Conservation (phyloP, 140 eudicot species). For the Flaveria floridana region DNA sequence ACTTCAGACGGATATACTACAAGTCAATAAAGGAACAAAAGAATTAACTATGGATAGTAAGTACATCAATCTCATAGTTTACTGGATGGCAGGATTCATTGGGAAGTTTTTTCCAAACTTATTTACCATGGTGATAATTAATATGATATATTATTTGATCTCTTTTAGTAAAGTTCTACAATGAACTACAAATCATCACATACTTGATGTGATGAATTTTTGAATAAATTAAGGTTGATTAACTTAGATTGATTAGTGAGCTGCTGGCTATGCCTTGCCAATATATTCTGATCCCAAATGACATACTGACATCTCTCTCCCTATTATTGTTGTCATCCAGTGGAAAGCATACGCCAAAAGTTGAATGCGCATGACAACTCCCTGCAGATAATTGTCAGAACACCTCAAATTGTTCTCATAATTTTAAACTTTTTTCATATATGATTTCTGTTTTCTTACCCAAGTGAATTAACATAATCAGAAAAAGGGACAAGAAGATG, state of each 20-base stretch:
- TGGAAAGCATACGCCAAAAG: conserved; percentile 77
- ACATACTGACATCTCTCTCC: conserved; percentile 23
- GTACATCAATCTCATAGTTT: conserved; percentile 31
- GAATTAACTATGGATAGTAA: conserved; percentile 73
- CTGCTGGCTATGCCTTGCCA: neutral
- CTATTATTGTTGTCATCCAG: conserved; percentile 44
- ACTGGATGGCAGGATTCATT: conserved; percentile 1
- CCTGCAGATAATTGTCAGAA: conserved; percentile 62
- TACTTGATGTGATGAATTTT: neutral
- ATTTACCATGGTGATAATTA: conserved; percentile 3
- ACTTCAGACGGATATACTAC: conserved; percentile 86
- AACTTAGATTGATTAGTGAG: conserved; percentile 1
- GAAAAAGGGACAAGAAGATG: conserved; percentile 84
- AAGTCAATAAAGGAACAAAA: conserved; percentile 78
- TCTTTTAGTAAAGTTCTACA: neutral
- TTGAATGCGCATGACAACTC: conserved; percentile 54
- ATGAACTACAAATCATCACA: neutral
- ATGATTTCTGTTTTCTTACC: conserved; percentile 27
- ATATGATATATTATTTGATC: neutral
- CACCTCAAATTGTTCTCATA: conserved; percentile 22
- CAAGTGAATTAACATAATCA: conserved; percentile 36
- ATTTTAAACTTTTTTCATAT: neutral
- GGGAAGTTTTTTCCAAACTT: neutral
- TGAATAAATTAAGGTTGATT: neutral
- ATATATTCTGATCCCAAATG: neutral